Base-by-base conservation (phyloP, 192 early-diverging fungal species). In the Oehlia diaphana region DNA sequence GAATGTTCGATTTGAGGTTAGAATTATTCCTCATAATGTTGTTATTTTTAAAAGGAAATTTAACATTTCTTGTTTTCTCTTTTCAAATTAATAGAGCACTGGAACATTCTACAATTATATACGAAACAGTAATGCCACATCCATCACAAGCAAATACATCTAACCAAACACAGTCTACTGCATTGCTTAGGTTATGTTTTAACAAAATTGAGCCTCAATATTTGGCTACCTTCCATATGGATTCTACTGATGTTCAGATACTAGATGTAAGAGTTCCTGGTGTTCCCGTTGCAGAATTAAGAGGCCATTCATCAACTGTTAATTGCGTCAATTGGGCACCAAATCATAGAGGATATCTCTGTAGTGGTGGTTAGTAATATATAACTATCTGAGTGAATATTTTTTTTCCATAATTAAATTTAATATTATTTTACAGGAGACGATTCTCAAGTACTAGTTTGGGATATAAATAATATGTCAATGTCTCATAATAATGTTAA, bases 71-170 rank as follows among this genome's bases (percentile, higher is more conserved):
- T 4, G 0, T 68, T 63, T 23, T 12, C 39, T 42, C 39, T 12
- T 47, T 47, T 47, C 10, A 47, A 44, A 12, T n/a, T 53, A 63
- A 76, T 23, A 93, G 98, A 72, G 86, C 94, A 26, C 88, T 99
- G 28, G 98, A 98, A 77, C 98, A 99, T 84, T 98, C 96, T 10
- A 99, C 98, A 9, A 99, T 99, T 78, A 83, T 99, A 42, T 99
- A 99, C 83, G 98, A 99, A 84, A 92, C 95, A 3, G 88, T 89
- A 2, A 81, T 89, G 1, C 37, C 74, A 28, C 81, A 76, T 66
- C 81, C 9, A 78, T 78, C 77, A 83, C 62, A 26, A 35, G 63
- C 50, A 7, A 82, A 68, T n/a, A 50, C 63, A 12, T 23, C 79
- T n/a, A 73, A 75, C n/a, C 83, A 65, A 23, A 68, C 88, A 42